These are phyloP conservation scores for Penicillium argentinense DNA, from an alignment of 495 filamentous ascomycete species.

Conservation along the genomic window DNA sequence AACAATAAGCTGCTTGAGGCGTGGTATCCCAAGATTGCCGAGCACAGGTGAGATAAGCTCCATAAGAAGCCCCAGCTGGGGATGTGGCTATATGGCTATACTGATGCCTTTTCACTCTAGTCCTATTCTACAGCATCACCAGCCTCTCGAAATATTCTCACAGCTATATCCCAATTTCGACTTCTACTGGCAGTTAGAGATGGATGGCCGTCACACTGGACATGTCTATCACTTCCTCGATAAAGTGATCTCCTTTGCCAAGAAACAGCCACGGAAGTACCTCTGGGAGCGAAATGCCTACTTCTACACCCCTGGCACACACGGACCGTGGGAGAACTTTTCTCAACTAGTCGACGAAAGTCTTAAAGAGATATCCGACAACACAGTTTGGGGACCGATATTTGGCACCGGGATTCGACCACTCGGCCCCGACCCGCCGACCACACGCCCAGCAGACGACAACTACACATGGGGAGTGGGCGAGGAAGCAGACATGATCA, in stretches of 20 bases:
- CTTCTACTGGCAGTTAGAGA: constrained; percentile 75
- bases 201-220: constrained; percentile 69
- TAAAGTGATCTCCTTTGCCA: constrained; percentile 56
- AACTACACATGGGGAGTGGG: constrained; percentile 70
- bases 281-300: constrained; percentile 75
- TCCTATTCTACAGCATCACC: constrained; percentile 29
- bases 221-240: constrained; percentile 71
- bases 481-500: constrained; percentile 75
- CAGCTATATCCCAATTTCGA: constrained; percentile 69
- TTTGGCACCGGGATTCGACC: constrained; percentile 46
- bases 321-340: constrained; percentile 61
- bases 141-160: constrained; percentile 53
- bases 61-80: no score
- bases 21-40: constrained; percentile 29
- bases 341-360: constrained; percentile 48
- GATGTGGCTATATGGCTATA: no score
- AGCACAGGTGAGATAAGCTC: constrained; percentile 27
- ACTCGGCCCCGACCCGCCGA: constrained; percentile 59
- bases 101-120: constrained; percentile 4
- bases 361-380: constrained; percentile 30
- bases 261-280: constrained; percentile 62
- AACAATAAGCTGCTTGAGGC: constrained; percentile 41
- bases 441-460: constrained; percentile 53
- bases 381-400: constrained; percentile 60
- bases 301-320: constrained; percentile 65